Evolutionary conservation across 2,329 filamentous ascomycete genomes (phyloP).

Genomic region (Diplodia scrobiculata): DNA sequence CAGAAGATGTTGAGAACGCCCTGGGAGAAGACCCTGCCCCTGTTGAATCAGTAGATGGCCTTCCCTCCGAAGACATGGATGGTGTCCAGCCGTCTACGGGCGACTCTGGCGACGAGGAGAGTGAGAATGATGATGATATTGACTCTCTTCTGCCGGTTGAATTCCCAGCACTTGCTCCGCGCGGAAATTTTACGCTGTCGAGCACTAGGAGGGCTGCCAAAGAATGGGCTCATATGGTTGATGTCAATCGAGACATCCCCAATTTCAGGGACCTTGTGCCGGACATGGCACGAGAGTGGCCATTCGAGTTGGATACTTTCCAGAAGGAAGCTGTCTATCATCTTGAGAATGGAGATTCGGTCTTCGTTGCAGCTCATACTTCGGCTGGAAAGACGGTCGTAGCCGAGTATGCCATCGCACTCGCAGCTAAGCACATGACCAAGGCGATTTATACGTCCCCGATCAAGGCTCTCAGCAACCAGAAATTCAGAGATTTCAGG

Average conservation of each 20-base stretch:
- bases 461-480: conserved; percentile 97
- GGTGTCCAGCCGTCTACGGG: conserved; percentile 38
- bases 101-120: conserved; percentile 42
- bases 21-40: conserved; percentile 55
- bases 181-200: conserved; percentile 71
- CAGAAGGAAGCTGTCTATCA: conserved; percentile 99
- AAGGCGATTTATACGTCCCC: conserved; percentile 99
- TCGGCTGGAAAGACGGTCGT: conserved; percentile 98
- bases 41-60: conserved; percentile 35
- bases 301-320: conserved; percentile 95
- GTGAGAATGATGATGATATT: conserved; percentile 63
- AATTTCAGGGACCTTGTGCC: conserved; percentile 93
- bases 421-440: conserved; percentile 98
- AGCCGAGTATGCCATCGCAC: conserved; percentile 93
- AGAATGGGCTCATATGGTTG: conserved; percentile 98
- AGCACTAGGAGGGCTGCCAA: conserved; percentile 72
- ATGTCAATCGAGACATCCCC: conserved; percentile 88
- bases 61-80: conserved; percentile 46
- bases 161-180: conserved; percentile 87
- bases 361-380: conserved; percentile 96
- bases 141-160: conserved; percentile 88
- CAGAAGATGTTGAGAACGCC: conserved; percentile 69
- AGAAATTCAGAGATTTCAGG: conserved; percentile 96
- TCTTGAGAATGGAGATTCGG: conserved; percentile 91
- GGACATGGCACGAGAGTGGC: conserved; percentile 94